Base-by-base conservation (phyloP, 805 yeast species). In the Priceomyces haplophilus region DNA sequence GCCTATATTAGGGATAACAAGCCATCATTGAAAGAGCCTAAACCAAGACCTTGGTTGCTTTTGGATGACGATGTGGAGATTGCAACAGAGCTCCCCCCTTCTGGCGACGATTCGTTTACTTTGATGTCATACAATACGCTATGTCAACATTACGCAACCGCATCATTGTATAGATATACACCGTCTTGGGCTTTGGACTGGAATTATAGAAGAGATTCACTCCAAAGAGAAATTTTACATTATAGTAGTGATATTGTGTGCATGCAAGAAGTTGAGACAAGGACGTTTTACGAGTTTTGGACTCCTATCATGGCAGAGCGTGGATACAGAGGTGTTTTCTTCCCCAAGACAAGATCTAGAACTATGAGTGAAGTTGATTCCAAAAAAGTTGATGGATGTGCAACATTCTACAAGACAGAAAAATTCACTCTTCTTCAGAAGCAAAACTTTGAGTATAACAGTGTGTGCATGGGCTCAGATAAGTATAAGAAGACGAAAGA, bases 161-260 rank as follows among this genome's bases (percentile, higher is more conserved):
- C 93, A 16, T 85, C 82, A 60, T 76, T 91, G 84, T 93, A 88
- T 64, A 91, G 86, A 55, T 91, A 87, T 60, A 89, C 98, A 1
- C 98, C 98, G 17, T 80, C 95, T 1, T 93, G 99, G 98, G 99
- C 98, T 2, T 75, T 93, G 48, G 80, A 82, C 41, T 91, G 98
- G 98, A 85, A 85, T 10, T 89, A 83, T 65, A 84, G 99, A 64
- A 79, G 85, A 56, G 83, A 85, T 47, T 71, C 79, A 32, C 73
- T 93, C 49, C 80, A 82, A 43, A 80, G 84, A 48, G 96, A 93
- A 61, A 75, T 93, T 12, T 55, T 82, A 34, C 70, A 73, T 10
- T 76, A 71, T 50, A 74, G 78, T 43, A 76, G 90, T 19, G 97
- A 93, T 62, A 72, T 93, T 29, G 64, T 93, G 17, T 90, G 98